Evolutionary conservation across 306 rosid genomes (phyloP).

Genomic region (Ceratonia siliqua): DNA sequence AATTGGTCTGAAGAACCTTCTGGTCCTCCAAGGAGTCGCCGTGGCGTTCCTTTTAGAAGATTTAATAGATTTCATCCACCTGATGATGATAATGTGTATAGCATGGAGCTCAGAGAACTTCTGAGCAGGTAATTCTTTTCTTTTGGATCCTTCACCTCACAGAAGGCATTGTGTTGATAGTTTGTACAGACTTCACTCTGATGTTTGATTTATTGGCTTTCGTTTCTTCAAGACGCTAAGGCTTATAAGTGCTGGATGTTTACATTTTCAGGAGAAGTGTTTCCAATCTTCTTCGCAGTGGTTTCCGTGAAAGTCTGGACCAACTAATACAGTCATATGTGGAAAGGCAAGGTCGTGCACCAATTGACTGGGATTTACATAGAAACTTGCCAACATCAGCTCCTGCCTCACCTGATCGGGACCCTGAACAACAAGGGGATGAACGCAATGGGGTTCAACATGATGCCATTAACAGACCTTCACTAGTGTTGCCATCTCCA

Average conservation of each 20-base stretch:
- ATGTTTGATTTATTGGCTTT: slow-evolving; percentile 25
- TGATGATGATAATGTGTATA: slow-evolving; percentile 95
- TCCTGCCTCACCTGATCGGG: slow-evolving; percentile 70
- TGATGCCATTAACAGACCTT: slow-evolving; percentile 77
- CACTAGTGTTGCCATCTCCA: slow-evolving; percentile 82
- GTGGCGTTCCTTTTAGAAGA: slow-evolving; percentile 73
- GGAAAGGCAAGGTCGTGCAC: slow-evolving; percentile 92
- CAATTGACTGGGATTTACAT: slow-evolving; percentile 99
- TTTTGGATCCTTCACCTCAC: slow-evolving; percentile 9
- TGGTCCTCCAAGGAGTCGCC: slow-evolving; percentile 73
- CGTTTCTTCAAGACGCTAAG: slow-evolving; percentile 21
- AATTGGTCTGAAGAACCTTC: slow-evolving; percentile 89
- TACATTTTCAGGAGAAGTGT: slow-evolving; percentile 87
- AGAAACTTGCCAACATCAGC: slow-evolving; percentile 74
- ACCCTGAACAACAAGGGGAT: slow-evolving; percentile 70
- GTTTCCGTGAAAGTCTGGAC: slow-evolving; percentile 98
- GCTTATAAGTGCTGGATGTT: slow-evolving; percentile 36
- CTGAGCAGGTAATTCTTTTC: slow-evolving; percentile 75
- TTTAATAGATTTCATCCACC: slow-evolving; percentile 92
- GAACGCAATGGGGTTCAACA: slow-evolving; percentile 76
- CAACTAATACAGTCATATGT: slow-evolving; percentile 96
- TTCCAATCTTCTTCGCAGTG: slow-evolving; percentile 98
- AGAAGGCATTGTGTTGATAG: slow-evolving; percentile 27
- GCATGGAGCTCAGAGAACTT: slow-evolving; percentile 99
- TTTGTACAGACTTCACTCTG: neutral